Base-by-base conservation (phyloP, 108 stramenopile genomes). In the Conticribra guillardii region DNA sequence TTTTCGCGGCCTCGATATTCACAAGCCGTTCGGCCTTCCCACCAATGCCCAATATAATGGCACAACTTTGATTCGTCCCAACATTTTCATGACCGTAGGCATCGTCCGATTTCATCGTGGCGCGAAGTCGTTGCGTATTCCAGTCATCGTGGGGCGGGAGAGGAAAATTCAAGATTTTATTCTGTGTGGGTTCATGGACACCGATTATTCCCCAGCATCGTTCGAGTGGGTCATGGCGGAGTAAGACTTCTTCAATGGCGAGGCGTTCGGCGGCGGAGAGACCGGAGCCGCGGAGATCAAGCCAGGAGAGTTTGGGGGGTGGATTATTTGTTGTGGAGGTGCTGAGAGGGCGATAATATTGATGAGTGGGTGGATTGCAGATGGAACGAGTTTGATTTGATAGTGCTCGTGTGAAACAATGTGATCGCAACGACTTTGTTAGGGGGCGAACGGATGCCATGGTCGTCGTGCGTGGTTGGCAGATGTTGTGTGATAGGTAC, bases 21-120 rank as follows among this genome's bases (percentile, higher is more conserved):
- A 95, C 59, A 21, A 96, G 74, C 28, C 74, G 51, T 19, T 88
- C 73, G 4, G 88, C 79, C 70, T 97, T 97, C 0, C 96, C 96
- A 18, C 94, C 91, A 26, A 97, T 89, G 14, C 96, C 96, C 70
- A 97, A 67, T 54, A 97, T 86, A 15, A 97, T 81, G 57, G 67
- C 60, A 46, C 79, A 80, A 32, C 71, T 73, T 28, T 30, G 41
- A 54, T 74, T 78, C 18, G 32, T 37, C 33, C 45, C 79, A 7
- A 41, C 3, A 58, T 14, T 22, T 26, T 50, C 57, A 22, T 71
- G 65, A 27, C 74, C 66, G 26, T 68, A 76, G 23, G 19, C 74
- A 56, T 76, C 74, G 19, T 16, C 51, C 22, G n/a, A n/a, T 61
- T 48, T 41, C 60, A 18, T 21, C 0, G 23, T 61, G 22, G 71